Evolutionary conservation across 2,329 filamentous ascomycete species (phyloP), one percentile per base, ranked within the genome.

Genomic region (Aureobasidium sp.): DNA sequence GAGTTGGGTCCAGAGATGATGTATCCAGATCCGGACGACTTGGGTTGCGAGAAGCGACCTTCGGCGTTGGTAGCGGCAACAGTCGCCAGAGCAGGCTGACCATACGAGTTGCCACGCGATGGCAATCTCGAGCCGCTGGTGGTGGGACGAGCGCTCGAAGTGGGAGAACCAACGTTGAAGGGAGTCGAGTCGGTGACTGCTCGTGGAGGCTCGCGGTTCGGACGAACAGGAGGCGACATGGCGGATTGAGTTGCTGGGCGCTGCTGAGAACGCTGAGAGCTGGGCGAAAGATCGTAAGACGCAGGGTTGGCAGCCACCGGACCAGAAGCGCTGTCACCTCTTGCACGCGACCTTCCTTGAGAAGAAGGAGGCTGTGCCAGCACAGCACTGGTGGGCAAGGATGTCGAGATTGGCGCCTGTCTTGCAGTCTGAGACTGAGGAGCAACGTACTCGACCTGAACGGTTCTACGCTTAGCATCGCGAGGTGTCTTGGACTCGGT

Each of bases 391-490:
- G 60, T 81, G 70, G 27, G 73, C 38, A 53, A 15, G 2, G 58
- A 51, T 4, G 58, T 29, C 40, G 58, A 45, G 23, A 54, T 19
- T 7, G 46, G 64, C 60, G 83, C 83, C 31, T 88, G 90, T 65
- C 93, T 84, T 64, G 87, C 82, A 0, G 93, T 96, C 69, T 93
- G 86, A 6, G 90, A 95, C 27, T 87, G 86, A 25, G 94, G 94
- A 21, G 92, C 89, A 60, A 97, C 94, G 73, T 99, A 99, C 77
- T 99, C 94, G 63, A 99, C 89, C 75, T 99, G 94, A 0, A 99
- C 90, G 0, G 94, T 99, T 67, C 92, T 85, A 61, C 94, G 86
- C 75, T 97, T 97, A 68, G 88, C 88, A 71, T 96, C 92, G 66
- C 91, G 87, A 33, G 74, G 8, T 80, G 76, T 71, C 89, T 88